These are phyloP conservation scores for Arthrocladium fulminans DNA, from an alignment of 2,329 filamentous ascomycete genomes.

Conservation along the genomic window DNA sequence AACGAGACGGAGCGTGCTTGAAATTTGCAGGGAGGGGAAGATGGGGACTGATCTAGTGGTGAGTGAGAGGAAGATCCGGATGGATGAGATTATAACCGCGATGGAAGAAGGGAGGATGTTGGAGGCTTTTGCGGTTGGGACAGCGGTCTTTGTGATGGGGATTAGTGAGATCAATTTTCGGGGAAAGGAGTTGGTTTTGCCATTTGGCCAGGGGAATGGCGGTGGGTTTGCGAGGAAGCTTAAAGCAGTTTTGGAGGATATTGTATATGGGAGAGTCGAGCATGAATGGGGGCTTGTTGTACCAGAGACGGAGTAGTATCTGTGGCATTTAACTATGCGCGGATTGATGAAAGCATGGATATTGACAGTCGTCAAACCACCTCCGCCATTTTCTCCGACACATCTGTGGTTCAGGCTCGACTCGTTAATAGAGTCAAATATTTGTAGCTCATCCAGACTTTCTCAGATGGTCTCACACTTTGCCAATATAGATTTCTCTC, in stretches of 20 bases:
- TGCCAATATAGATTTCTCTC: too few species aligned
- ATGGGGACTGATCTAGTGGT: constrained; percentile 67
- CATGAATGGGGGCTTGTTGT: background rate
- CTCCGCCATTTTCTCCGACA: too few species aligned
- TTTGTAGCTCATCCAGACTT: too few species aligned
- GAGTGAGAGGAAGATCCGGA: constrained; percentile 74
- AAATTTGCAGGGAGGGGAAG: background rate
- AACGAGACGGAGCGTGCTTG: background rate
- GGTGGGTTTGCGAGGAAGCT: background rate
- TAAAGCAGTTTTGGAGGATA: background rate
- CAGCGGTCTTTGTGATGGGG: constrained; percentile 43
- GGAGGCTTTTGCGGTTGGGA: constrained; percentile 80
- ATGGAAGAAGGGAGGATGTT: constrained; percentile 65
- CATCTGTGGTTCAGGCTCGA: too few species aligned
- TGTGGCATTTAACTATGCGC: too few species aligned
- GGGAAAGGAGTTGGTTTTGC: constrained; percentile 3
- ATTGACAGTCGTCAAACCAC: too few species aligned
- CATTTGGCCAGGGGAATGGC: background rate
- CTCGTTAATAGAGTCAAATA: too few species aligned
- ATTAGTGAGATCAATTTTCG: constrained; percentile 19
- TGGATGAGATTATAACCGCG: constrained; percentile 66
- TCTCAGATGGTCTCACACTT: too few species aligned
- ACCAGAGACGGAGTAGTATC: too few species aligned
- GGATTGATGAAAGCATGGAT: too few species aligned
- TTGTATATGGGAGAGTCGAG: background rate